phyloP scores from a whole-genome alignment of 2,329 filamentous ascomycete species.

The Penicillium decumbens region DNA sequence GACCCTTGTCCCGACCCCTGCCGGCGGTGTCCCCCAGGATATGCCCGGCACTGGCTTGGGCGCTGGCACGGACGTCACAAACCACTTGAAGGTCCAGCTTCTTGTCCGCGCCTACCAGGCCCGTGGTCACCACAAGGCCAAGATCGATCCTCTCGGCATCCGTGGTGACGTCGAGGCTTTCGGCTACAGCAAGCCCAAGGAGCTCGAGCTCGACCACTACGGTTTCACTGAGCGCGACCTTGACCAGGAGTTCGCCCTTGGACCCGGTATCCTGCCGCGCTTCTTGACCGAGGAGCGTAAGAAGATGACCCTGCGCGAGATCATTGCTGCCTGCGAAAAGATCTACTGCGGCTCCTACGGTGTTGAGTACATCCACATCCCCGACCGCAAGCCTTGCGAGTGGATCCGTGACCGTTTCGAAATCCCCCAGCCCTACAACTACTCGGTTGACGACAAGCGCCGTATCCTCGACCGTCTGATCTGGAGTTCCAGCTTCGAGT shows the following conservation, averaged over 20 bases:
- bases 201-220: conserved; percentile 89
- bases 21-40: conserved; percentile 69
- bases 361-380: conserved; percentile 98
- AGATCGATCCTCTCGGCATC: conserved; percentile 93
- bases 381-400: conserved; percentile 94
- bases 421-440: conserved; percentile 91
- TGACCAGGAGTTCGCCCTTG: conserved; percentile 84
- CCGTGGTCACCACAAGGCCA: conserved; percentile 95
- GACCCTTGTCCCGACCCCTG: conserved; percentile 77
- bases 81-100: conserved; percentile 97
- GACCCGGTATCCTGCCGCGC: conserved; percentile 88
- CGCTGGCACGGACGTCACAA: conserved; percentile 77
- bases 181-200: conserved; percentile 81
- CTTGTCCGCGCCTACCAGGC: conserved; percentile 97
- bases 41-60: conserved; percentile 65
- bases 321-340: conserved; percentile 85
- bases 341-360: conserved; percentile 98
- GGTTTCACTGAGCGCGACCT: conserved; percentile 92
- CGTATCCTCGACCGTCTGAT: conserved; percentile 95
- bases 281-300: conserved; percentile 84
- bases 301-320: conserved; percentile 96
- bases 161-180: conserved; percentile 79
- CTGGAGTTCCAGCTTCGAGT: conserved; percentile 97
- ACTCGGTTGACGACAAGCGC: conserved; percentile 96
- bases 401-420: conserved; percentile 95